Base-by-base conservation (phyloP, 2,329 filamentous ascomycete genomes). In the Phaeosphaeriaceae sp. region DNA sequence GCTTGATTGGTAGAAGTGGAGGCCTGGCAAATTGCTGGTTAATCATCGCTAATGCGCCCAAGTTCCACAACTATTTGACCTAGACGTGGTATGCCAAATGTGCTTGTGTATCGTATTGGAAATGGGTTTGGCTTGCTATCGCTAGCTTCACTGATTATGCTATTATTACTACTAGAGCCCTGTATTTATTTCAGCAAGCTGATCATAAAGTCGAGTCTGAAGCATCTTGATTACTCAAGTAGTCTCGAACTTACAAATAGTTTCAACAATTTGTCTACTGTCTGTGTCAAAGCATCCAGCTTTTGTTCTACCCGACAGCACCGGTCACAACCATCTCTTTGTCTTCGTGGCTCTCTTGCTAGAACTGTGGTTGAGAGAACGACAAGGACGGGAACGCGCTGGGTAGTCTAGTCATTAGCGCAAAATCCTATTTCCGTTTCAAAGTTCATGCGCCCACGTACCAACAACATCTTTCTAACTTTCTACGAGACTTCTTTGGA, bases 391-490 rank as follows among this genome's bases (percentile, higher is more conserved):
- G 39, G 21, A 53, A 18, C 43, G 37, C 46, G 30, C 53, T 56
- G 47, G 34, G 20, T 6, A 15, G 15, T n/a, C n/a, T n/a, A n/a
- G 18, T 15, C 20, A 36, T 56, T 42, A 56, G 52, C 40, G 38
- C n/a, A 8, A n/a, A 34, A n/a, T n/a, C 16, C 12, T 42, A 15
- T 17, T 15, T 21, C 15, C 23, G 30, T 54, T 16, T 21, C 34
- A 42, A 30, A 34, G 28, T 11, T 23, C 16, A 35, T 13, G 4
- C 11, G 34, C 4, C 34, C 13, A 20, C 53, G 48, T 39, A 53
- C 53, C 49, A 53, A 43, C 53, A 56, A 43, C 53, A 56, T 56
- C 29, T 41, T 56, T 20, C 15, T 15, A 4, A 18, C 33, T 37
- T 30, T 38, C 16, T 52, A 35, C 23, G 26, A 50, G 36, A 34